Base-by-base conservation (phyloP, 495 filamentous ascomycete genomes). In the Aspergillus homomorphus region DNA sequence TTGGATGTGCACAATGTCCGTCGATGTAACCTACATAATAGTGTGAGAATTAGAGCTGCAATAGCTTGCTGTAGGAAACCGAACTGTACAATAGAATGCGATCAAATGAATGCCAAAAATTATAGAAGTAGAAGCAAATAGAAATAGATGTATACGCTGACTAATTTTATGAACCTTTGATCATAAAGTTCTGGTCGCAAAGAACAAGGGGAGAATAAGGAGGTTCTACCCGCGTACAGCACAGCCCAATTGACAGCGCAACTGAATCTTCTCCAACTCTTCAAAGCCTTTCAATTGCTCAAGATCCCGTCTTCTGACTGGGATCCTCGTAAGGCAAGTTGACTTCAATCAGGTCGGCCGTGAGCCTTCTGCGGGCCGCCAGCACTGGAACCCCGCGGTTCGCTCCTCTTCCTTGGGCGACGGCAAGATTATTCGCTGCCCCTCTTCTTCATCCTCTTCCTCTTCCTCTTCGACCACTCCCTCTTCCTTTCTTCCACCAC, bases 301-400 rank as follows among this genome's bases (percentile, higher is more conserved):
- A 58, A 60, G 65, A 69, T 69, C 65, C 65, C 66, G 67, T 53
- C 54, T 22, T 21, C 49, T 23, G 21, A 45, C 60, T 58, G 70
- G 70, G 64, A 63, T 68, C 52, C 38, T 52, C 45, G 24, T 24
- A n/a, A 58, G 55, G 57, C 68, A 75, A 71, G 62, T 62, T 73
- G 70, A 57, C 65, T 59, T 52, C 51, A 54, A 57, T 68, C 58
- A 67, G 55, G 51, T 62, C 61, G 43, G 54, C 54, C 52, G 58
- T 56, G 64, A 61, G 60, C 64, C 70, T 70, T 59, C 60, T 68
- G 66, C 68, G 71, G 70, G 69, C 67, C 67, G 66, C 64, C 62
- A 66, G 59, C 57, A 61, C 51, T n/a, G n/a, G n/a, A 61, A 69
- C 70, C 69, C 69, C 73, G 67, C 74, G 73, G 62, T 64, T 68